Evolutionary conservation across 129 eudicot species (phyloP).

Genomic region (Calendula officinalis): DNA sequence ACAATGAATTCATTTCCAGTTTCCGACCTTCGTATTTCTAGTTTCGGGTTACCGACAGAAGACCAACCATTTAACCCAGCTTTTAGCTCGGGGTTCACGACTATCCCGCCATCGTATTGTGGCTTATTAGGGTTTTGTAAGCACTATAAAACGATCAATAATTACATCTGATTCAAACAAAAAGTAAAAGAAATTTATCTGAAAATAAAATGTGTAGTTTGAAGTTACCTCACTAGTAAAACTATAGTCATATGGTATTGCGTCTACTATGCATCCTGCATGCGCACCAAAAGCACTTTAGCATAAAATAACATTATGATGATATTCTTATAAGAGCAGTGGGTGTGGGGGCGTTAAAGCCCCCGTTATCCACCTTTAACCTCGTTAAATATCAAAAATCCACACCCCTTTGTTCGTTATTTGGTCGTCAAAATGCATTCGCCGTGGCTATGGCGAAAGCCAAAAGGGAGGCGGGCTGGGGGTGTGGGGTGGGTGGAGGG

Average conservation of each 20-base stretch:
- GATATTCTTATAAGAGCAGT: too few relatives aligned
- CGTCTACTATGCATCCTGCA: conserved; percentile 26
- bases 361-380: too few relatives aligned
- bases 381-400: too few relatives aligned
- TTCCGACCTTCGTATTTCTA: conserved; percentile 22
- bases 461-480: too few relatives aligned
- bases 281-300: too few relatives aligned
- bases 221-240: conserved; percentile 24
- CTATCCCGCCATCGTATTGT: conserved; percentile 64
- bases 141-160: background rate
- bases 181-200: background rate
- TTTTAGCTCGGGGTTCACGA: conserved; percentile 49
- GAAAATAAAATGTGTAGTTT: background rate
- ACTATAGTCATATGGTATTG: conserved; percentile 38
- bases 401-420: too few relatives aligned
- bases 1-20: conserved; percentile 46
- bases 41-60: conserved; percentile 39
- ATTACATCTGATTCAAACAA: background rate
- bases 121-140: conserved; percentile 24
- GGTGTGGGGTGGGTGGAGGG: too few relatives aligned
- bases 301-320: background rate
- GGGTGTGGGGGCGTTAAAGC: too few relatives aligned
- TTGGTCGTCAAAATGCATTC: too few relatives aligned
- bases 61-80: conserved; percentile 50
- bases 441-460: too few relatives aligned